phyloP scores from a whole-genome alignment of 75 land plant genomes.

The Pseudotsuga menziesii region DNA sequence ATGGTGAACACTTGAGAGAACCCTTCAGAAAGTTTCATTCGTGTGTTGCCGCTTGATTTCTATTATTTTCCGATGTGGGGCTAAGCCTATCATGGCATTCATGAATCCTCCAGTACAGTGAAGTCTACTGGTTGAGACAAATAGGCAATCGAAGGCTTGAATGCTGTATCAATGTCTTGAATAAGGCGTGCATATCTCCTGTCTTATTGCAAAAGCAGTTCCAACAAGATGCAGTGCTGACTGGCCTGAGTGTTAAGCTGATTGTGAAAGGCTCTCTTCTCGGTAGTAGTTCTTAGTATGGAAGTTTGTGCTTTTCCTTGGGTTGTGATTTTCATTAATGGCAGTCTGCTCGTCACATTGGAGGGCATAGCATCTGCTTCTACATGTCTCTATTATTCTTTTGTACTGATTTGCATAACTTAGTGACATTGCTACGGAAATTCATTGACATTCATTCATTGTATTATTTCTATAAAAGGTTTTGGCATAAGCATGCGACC shows the following conservation, averaged over 20 bases:
- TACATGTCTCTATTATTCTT: not conserved
- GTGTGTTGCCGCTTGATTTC: not conserved
- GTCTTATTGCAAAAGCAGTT: not conserved
- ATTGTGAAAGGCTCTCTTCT: not conserved
- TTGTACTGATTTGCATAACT: not conserved
- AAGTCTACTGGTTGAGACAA: not conserved
- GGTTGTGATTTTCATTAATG: constrained; percentile 7
- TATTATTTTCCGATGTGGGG: too few species aligned
- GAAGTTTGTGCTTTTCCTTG: constrained; percentile 1
- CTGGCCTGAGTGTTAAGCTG: not conserved
- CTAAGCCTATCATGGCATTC: not conserved
- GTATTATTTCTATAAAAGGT: not conserved
- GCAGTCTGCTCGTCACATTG: not conserved
- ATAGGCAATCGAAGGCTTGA: not conserved
- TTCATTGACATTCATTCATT: constrained; percentile 8
- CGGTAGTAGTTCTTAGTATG: not conserved
- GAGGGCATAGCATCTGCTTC: not conserved
- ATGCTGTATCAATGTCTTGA: not conserved
- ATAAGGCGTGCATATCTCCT: constrained; percentile 2
- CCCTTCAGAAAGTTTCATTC: constrained; percentile 1
- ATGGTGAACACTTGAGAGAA: not conserved
- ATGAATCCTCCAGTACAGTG: not conserved
- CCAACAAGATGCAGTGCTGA: constrained; percentile 2
- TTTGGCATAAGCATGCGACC: not conserved
- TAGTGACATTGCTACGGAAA: not conserved